Conservation (phyloP, 306 rosid genomes). For the Sicyos baderoa region DNA sequence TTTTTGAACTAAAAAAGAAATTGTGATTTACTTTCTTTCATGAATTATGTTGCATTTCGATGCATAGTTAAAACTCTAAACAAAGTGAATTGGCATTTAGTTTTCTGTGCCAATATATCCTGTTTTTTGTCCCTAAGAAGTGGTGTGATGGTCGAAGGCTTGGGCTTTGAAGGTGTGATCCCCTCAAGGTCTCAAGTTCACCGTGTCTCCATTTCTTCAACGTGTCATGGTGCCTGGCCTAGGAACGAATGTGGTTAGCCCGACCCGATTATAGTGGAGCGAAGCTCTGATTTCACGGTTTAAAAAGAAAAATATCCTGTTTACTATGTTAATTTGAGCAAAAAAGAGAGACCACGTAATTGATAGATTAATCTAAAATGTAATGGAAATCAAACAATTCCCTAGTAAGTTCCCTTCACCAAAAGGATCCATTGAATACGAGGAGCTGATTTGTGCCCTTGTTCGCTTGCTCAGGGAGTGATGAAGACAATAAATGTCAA, state of each 20-base stretch:
- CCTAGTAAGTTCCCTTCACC: background rate
- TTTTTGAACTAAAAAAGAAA: no score
- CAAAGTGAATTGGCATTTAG: background rate
- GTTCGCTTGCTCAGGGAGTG: constrained; percentile 46
- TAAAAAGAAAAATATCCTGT: no score
- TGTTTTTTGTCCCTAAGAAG: no score
- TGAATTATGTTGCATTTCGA: background rate
- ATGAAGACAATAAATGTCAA: constrained; percentile 71
- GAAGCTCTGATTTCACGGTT: no score
- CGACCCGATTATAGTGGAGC: no score
- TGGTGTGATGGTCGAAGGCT: no score
- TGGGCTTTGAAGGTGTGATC: no score
- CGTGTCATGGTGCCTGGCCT: no score
- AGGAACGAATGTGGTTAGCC: no score
- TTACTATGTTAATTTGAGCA: background rate
- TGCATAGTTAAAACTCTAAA: background rate
- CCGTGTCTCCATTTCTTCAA: no score
- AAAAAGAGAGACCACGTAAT: background rate
- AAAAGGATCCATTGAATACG: background rate
- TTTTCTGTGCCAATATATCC: no score
- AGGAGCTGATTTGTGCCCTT: background rate
- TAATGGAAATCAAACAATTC: background rate
- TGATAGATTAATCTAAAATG: background rate
- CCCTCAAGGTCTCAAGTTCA: no score
- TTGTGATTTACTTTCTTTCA: background rate